These are phyloP conservation scores for Teunomyces panamensis DNA, from an alignment of 805 yeast species.

Conservation along the genomic window DNA sequence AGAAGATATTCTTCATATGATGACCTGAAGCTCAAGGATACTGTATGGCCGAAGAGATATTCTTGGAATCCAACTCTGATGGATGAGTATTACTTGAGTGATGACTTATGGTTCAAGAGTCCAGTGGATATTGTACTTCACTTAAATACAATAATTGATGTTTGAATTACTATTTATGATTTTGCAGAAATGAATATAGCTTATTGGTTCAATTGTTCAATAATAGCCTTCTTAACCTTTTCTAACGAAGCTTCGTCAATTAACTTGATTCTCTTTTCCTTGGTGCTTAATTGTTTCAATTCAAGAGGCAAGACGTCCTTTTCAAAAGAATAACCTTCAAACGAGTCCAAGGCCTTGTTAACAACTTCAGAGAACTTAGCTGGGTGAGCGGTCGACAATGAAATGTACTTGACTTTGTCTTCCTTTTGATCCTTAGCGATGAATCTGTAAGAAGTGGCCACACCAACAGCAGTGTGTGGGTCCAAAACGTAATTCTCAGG, in stretches of 20 bases:
- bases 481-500: constrained; percentile 78
- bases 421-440: constrained; percentile 46
- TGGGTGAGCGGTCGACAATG: constrained; percentile 97
- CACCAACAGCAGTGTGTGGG: constrained; percentile 97
- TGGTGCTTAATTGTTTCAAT: constrained; percentile 63
- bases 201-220: constrained; percentile 52
- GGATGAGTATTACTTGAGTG: not conserved
- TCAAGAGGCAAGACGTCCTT: constrained; percentile 86
- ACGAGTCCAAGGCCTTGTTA: constrained; percentile 64
- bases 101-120: constrained; percentile 1
- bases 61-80: constrained; percentile 2
- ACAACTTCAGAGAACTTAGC: constrained; percentile 98
- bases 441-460: constrained; percentile 68
- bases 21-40: constrained; percentile 1
- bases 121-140: constrained; percentile 3
- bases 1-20: not conserved
- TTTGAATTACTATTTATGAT: not conserved
- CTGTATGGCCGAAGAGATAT: constrained; percentile 1
- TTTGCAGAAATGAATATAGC: constrained; percentile 1
- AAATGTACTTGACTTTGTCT: constrained; percentile 50
- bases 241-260: constrained; percentile 72
- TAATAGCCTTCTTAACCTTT: constrained; percentile 70
- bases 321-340: constrained; percentile 80
- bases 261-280: constrained; percentile 71
- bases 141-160: not conserved